Evolutionary conservation across 192 early-diverging fungal species (phyloP).

Genomic region (Chytriomyces hyalinus): DNA sequence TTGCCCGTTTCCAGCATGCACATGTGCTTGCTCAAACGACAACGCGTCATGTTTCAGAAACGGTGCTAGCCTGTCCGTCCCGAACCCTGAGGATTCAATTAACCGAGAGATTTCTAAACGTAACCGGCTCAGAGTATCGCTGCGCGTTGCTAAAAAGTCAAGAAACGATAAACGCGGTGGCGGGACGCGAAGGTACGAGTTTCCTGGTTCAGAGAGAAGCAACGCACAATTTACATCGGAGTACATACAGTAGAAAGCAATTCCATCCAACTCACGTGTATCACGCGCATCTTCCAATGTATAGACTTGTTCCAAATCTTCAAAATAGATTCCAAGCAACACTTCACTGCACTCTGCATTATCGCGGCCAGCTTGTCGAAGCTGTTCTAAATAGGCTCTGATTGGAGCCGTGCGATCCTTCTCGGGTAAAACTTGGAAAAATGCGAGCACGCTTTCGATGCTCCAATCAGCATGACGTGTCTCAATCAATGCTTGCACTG

Average conservation of each 20-base stretch:
- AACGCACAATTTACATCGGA: neutral
- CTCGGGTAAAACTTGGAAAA: constrained; percentile 13
- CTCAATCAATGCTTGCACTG: constrained; percentile 39
- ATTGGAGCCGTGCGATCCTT: constrained; percentile 9
- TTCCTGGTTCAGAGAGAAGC: neutral
- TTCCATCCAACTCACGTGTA: neutral
- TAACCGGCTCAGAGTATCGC: neutral
- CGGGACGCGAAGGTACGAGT: neutral
- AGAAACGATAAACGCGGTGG: neutral
- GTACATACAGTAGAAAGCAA: neutral
- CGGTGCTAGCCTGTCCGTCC: neutral
- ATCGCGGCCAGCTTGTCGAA: constrained; percentile 13
- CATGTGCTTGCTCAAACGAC: constrained; percentile 3
- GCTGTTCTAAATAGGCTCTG: constrained; percentile 36
- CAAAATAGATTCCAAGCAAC: constrained; percentile 10
- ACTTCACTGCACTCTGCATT: constrained; percentile 1
- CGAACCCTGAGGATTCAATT: neutral
- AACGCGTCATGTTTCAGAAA: neutral
- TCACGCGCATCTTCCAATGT: neutral
- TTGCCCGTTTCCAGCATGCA: neutral
- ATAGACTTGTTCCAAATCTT: constrained; percentile 9
- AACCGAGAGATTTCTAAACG: neutral
- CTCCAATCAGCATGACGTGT: neutral
- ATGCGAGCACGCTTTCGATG: neutral
- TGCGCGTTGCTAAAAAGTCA: neutral